A percentile compares a stretch with the other conserved stretches of the same genome.
Conservation (phyloP, 2,329 filamentous ascomycete genomes). For the Volutella citrinella region DNA sequence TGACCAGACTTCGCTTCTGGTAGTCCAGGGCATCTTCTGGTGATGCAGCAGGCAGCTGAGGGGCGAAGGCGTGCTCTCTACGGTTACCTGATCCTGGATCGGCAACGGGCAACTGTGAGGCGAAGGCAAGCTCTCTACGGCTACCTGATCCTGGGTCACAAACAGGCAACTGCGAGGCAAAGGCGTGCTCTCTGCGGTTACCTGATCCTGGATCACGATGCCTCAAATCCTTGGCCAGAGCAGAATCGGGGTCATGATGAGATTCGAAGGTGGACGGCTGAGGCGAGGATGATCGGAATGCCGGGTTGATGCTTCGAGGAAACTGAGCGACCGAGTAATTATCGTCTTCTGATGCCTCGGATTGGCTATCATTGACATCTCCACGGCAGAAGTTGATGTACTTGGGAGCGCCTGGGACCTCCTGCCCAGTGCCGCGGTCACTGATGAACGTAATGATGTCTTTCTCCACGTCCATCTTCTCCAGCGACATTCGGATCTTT, state of each 20-base stretch:
- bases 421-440: constrained; percentile 86
- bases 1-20: constrained; percentile 13
- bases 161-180: constrained; percentile 48
- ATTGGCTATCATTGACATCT: constrained; percentile 75
- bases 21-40: constrained; percentile 13
- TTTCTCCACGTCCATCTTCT: constrained; percentile 95
- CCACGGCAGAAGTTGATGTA: constrained; percentile 99
- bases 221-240: constrained; percentile 66
- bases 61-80: background rate
- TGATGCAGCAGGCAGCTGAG: constrained; percentile 12
- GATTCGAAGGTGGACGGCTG: constrained; percentile 92
- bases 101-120: constrained; percentile 45
- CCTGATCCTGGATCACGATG: constrained; percentile 49
- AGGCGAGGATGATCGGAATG: constrained; percentile 92
- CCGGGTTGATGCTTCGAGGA: constrained; percentile 89
- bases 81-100: background rate
- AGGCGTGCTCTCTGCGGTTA: constrained; percentile 47
- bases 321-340: constrained; percentile 95
- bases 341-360: constrained; percentile 81
- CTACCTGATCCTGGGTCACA: constrained; percentile 42
- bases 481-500: constrained; percentile 88
- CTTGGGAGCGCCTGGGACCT: constrained; percentile 94
- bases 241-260: constrained; percentile 80
- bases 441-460: constrained; percentile 89
- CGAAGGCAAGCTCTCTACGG: constrained; percentile 48